Evolutionary conservation across 2,329 filamentous ascomycete species (phyloP).

Genomic region (Pseudovirgaria hyperparasitica): DNA sequence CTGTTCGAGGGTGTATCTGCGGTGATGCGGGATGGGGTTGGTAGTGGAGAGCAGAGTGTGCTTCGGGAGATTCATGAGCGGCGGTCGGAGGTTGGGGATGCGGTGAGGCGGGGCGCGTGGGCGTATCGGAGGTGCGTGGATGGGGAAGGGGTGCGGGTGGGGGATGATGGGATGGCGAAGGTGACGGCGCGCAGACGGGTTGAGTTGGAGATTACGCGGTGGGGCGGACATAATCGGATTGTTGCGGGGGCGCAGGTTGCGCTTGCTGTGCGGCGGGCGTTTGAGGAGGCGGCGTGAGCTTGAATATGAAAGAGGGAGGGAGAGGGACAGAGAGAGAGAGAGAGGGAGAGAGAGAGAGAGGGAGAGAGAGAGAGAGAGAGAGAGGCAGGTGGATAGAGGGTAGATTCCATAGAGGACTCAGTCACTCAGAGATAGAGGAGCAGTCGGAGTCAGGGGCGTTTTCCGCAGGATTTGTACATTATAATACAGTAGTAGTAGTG

Average conservation of each 20-base stretch:
- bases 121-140: constrained; percentile 20
- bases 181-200: constrained; percentile 13
- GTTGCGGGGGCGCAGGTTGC: constrained; percentile 52
- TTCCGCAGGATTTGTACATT: too few relatives aligned
- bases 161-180: neutral
- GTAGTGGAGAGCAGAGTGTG: constrained; percentile 7
- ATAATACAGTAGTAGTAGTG: too few relatives aligned
- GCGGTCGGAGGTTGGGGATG: constrained; percentile 15
- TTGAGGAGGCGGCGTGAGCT: constrained; percentile 28
- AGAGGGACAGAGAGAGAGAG: neutral
- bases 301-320: neutral
- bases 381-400: constrained; percentile 2
- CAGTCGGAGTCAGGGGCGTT: too few relatives aligned
- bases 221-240: constrained; percentile 51
- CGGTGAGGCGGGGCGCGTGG: constrained; percentile 22
- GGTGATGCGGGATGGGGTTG: constrained; percentile 16
- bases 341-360: constrained; percentile 2
- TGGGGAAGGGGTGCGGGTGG: constrained; percentile 7
- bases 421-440: too few relatives aligned
- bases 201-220: constrained; percentile 30
- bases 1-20: constrained; percentile 15
- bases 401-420: too few relatives aligned
- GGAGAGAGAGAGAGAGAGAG: constrained; percentile 3
- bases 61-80: constrained; percentile 10
- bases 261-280: constrained; percentile 53